A percentile compares a stretch with the other conserved stretches of the same genome.
These are phyloP conservation scores for Alliaria petiolata DNA, from an alignment of 345 rosid species.

Conservation along the genomic window DNA sequence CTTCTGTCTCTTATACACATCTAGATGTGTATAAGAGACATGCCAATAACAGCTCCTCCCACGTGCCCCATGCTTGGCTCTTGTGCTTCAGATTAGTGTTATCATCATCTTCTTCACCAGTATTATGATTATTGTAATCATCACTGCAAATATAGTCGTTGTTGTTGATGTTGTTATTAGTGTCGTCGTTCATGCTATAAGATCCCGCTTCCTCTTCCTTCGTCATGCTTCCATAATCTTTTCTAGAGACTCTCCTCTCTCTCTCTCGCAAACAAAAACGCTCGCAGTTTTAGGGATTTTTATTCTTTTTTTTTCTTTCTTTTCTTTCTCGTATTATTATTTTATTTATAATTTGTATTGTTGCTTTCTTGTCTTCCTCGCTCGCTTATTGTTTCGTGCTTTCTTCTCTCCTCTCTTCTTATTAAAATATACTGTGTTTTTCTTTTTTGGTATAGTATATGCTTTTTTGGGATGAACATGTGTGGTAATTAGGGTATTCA, in stretches of 20 bases:
- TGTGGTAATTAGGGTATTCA: background rate
- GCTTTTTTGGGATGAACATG: background rate
- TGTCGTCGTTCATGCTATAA: slow-evolving; percentile 12
- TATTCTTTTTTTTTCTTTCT: background rate
- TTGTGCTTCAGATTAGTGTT: background rate
- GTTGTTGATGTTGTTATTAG: background rate
- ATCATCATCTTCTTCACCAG: background rate
- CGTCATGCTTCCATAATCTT: slow-evolving; percentile 20
- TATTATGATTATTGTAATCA: background rate
- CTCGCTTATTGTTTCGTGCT: slow-evolving; percentile 16
- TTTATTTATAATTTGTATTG: slow-evolving; percentile 6
- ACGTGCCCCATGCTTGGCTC: slow-evolving; percentile 61
- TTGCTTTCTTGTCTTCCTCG: slow-evolving; percentile 26
- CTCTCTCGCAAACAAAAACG: slow-evolving; percentile 14
- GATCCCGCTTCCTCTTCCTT: slow-evolving; percentile 13
- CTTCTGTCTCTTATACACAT: too few species aligned
- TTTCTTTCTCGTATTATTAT: background rate
- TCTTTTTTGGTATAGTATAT: background rate
- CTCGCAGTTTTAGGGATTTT: slow-evolving; percentile 29
- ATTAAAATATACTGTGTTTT: background rate
- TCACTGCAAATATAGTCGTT: background rate
- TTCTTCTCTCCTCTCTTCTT: background rate
- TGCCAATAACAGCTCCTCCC: slow-evolving; percentile 69
- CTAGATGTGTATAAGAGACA: too few species aligned
- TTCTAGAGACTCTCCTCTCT: background rate